Evolutionary conservation across 805 yeast species (phyloP).

Genomic region (Saccharomyces kudriavzevii): DNA sequence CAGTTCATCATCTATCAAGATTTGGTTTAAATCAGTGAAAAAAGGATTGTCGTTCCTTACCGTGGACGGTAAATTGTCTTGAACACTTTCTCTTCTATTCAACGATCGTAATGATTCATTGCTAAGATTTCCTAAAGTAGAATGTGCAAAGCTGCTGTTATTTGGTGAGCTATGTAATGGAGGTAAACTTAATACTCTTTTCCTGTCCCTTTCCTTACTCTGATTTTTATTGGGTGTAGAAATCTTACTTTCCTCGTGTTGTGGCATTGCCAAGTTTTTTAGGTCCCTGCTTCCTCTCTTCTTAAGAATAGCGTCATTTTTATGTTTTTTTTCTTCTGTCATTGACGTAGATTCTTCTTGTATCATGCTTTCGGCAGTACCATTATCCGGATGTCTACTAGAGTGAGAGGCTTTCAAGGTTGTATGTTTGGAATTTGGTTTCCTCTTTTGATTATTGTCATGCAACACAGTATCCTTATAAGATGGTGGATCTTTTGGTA

Average conservation of each 20-base stretch:
- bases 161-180: neutral
- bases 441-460: neutral
- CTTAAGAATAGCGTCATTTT: neutral
- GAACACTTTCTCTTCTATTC: conserved; percentile 12
- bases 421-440: neutral
- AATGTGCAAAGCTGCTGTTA: neutral
- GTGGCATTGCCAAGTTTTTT: neutral
- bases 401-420: neutral
- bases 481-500: conserved; percentile 31
- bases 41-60: conserved; percentile 19
- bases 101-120: neutral
- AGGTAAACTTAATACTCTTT: neutral
- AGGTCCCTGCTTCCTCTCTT: neutral
- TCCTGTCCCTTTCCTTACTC: neutral
- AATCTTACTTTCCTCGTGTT: neutral
- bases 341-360: neutral
- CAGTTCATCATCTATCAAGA: conserved; percentile 10
- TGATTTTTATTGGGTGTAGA: neutral
- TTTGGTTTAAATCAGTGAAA: conserved; percentile 21
- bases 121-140: neutral
- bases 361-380: neutral
- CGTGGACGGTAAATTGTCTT: conserved; percentile 25
- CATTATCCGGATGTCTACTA: neutral
- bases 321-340: neutral
- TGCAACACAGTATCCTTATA: conserved; percentile 24